Percentiles rank a stretch among this genome's conserved stretches.
Evolutionary conservation across 805 yeast genomes (phyloP).

Genomic region (Pichia scutulata): DNA sequence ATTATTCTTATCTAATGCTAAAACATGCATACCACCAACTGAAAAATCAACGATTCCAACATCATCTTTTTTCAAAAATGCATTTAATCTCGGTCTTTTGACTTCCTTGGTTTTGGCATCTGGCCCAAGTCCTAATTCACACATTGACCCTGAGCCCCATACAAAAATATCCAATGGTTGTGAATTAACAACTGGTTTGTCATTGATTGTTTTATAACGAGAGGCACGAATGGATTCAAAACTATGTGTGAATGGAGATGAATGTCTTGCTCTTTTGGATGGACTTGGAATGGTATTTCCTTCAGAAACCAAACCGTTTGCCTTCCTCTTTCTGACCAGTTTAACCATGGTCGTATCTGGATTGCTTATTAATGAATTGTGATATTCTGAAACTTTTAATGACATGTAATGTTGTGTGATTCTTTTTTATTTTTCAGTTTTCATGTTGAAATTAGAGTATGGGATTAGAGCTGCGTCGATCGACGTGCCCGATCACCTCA

Average conservation of each 20-base stretch:
- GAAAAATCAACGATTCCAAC: conserved; percentile 78
- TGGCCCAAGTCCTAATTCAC: conserved; percentile 97
- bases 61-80: conserved; percentile 54
- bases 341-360: conserved; percentile 42
- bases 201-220: conserved; percentile 40
- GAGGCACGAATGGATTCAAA: conserved; percentile 44
- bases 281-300: conserved; percentile 18
- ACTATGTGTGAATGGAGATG: conserved; percentile 22
- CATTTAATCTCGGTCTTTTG: conserved; percentile 90
- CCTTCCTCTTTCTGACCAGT: conserved; percentile 20
- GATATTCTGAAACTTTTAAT: not conserved
- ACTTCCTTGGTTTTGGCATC: conserved; percentile 86
- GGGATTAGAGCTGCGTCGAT: no score
- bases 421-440: not conserved
- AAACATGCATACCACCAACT: conserved; percentile 92
- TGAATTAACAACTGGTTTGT: conserved; percentile 29
- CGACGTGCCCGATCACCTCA: no score
- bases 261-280: conserved; percentile 26
- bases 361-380: no score
- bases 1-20: conserved; percentile 72
- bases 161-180: conserved; percentile 70
- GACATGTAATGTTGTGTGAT: not conserved
- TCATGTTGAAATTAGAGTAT: no score
- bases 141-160: conserved; percentile 97
- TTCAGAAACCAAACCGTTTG: conserved; percentile 14